These are phyloP conservation scores for Epithemia pelagica DNA, from an alignment of 108 stramenopile species.

Conservation along the genomic window DNA sequence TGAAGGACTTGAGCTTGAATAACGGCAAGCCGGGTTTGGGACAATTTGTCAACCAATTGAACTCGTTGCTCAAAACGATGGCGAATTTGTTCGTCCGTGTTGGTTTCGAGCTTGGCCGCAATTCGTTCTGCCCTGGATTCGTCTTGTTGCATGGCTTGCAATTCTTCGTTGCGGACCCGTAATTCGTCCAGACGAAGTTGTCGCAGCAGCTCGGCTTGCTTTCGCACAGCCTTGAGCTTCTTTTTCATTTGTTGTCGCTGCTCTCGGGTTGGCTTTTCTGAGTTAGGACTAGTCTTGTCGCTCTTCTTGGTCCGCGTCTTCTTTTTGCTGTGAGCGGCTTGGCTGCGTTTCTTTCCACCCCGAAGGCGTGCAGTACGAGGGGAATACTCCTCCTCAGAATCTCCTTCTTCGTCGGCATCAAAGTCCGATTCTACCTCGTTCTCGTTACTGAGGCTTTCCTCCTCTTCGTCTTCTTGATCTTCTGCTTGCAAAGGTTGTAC, in stretches of 20 bases:
- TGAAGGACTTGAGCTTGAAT: slow-evolving; percentile 13
- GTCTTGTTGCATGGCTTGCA: slow-evolving; percentile 59
- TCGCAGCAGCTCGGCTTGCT: slow-evolving; percentile 38
- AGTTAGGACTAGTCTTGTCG: background rate
- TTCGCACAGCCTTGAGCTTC: slow-evolving; percentile 20
- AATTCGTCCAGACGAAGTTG: slow-evolving; percentile 65
- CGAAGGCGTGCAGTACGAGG: background rate
- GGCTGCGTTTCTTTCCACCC: background rate
- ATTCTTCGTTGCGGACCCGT: slow-evolving; percentile 67
- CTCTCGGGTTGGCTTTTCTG: slow-evolving; percentile 13
- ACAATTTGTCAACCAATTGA: slow-evolving; percentile 55
- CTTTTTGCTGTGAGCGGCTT: background rate
- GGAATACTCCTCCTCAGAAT: background rate
- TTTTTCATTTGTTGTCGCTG: slow-evolving; percentile 11
- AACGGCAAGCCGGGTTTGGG: slow-evolving; percentile 43
- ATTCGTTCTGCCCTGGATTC: slow-evolving; percentile 64
- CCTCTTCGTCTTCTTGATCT: slow-evolving; percentile 5
- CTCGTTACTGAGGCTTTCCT: background rate
- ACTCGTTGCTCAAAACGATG: slow-evolving; percentile 64
- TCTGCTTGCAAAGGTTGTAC: background rate
- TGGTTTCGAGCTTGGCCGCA: slow-evolving; percentile 69
- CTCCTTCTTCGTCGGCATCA: slow-evolving; percentile 11
- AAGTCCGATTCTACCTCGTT: slow-evolving; percentile 11
- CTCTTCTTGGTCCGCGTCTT: background rate
- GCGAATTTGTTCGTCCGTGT: slow-evolving; percentile 57